Percentiles rank a stretch among this genome's conserved stretches.
Conservation (phyloP, 345 rosid species). For the Angophora floribunda region DNA sequence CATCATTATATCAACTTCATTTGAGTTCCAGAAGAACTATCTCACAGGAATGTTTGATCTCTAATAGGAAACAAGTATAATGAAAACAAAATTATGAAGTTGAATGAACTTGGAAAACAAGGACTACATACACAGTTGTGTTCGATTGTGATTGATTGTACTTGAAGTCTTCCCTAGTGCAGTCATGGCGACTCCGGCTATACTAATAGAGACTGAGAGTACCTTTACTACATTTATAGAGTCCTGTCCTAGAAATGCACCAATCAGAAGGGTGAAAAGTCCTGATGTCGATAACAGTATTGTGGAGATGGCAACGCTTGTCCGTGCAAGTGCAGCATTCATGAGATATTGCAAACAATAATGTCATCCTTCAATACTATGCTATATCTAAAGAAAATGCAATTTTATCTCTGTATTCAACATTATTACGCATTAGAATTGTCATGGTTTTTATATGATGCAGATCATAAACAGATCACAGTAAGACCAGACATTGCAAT, state of each 20-base stretch:
- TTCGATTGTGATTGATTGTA: slow-evolving; percentile 8
- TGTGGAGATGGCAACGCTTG: slow-evolving; percentile 34
- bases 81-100: background rate
- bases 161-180: slow-evolving; percentile 29
- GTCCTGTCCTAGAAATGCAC: slow-evolving; percentile 30
- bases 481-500: background rate
- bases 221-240: slow-evolving; percentile 18
- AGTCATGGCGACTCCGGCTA: slow-evolving; percentile 39
- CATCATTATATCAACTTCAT: background rate
- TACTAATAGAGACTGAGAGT: slow-evolving; percentile 26
- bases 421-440: background rate
- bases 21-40: background rate
- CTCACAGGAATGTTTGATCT: background rate
- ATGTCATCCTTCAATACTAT: background rate
- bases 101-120: background rate
- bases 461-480: background rate
- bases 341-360: slow-evolving; percentile 22
- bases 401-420: background rate
- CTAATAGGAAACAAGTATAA: background rate
- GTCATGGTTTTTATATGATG: too few species aligned
- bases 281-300: slow-evolving; percentile 29
- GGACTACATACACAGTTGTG: slow-evolving; percentile 1
- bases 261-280: slow-evolving; percentile 38
- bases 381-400: background rate
- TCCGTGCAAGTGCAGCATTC: slow-evolving; percentile 30